Percentiles rank a stretch among this genome's conserved stretches.
Evolutionary conservation across 2,329 filamentous ascomycete species (phyloP).

Genomic region (Fusarium armeniacum): DNA sequence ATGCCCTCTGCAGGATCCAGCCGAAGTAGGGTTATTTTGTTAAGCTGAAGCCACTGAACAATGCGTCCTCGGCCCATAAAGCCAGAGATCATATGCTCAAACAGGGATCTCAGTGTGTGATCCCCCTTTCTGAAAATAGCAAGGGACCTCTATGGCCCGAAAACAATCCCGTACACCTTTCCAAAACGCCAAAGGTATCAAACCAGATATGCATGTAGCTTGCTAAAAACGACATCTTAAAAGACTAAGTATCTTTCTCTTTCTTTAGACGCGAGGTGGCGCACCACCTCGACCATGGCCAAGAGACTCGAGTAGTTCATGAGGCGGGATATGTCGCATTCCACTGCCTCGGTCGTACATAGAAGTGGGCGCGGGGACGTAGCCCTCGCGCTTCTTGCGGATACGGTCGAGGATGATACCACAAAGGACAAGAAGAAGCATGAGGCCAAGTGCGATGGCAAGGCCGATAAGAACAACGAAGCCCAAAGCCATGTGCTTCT

Average conservation of each 20-base stretch:
- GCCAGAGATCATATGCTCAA: constrained; percentile 26
- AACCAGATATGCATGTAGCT: constrained; percentile 50
- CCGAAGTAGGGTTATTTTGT: constrained; percentile 42
- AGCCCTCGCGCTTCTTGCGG: constrained; percentile 83
- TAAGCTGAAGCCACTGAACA: constrained; percentile 28
- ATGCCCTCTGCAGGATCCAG: constrained; percentile 41
- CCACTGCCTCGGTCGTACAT: constrained; percentile 72
- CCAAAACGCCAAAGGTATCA: constrained; percentile 56
- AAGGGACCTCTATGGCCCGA: constrained; percentile 39
- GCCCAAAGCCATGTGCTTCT: constrained; percentile 75
- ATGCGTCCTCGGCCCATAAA: constrained; percentile 18
- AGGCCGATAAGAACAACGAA: constrained; percentile 86
- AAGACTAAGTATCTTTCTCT: constrained; percentile 20
- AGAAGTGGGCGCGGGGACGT: constrained; percentile 79
- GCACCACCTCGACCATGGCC: constrained; percentile 63
- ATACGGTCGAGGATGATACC: constrained; percentile 82
- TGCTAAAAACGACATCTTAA: constrained; percentile 48
- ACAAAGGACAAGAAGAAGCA: constrained; percentile 81
- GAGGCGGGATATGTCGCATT: constrained; percentile 72
- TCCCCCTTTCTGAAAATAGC: constrained; percentile 38
- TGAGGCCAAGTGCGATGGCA: constrained; percentile 81
- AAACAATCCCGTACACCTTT: constrained; percentile 50
- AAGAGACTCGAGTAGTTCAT: constrained; percentile 70
- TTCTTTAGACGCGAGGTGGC: constrained; percentile 65
- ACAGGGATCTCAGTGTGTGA: constrained; percentile 33